Percentiles rank a stretch among this genome's conserved stretches.
Evolutionary conservation across 805 yeast genomes (phyloP).

Genomic region (Kuraishia molischiana): DNA sequence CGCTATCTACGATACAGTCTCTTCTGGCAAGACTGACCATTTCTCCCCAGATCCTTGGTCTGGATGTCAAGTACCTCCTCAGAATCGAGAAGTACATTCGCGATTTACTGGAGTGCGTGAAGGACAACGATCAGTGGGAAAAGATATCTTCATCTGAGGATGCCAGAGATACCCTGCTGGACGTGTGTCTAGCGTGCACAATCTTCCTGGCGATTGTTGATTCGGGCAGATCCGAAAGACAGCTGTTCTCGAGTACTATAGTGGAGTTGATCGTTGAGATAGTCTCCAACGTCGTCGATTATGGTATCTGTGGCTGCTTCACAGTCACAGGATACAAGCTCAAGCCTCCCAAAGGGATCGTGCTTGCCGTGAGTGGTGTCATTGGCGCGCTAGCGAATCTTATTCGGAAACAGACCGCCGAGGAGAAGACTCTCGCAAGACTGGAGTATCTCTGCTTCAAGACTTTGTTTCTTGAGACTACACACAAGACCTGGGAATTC

Average conservation of each 20-base stretch:
- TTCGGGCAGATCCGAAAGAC: neutral
- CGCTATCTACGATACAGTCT: no score
- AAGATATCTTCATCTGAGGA: no score
- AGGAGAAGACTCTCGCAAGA: conserved; percentile 46
- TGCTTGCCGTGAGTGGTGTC: neutral
- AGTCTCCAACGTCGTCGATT: neutral
- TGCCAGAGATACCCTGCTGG: no score
- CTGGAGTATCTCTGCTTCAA: conserved; percentile 42
- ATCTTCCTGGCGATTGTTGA: no score
- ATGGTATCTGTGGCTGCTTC: no score
- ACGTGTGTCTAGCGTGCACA: no score
- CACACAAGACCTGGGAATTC: conserved; percentile 12
- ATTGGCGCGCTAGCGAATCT: neutral
- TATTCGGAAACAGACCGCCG: conserved; percentile 14
- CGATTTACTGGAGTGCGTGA: neutral
- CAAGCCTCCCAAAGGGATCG: no score
- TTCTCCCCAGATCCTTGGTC: neutral
- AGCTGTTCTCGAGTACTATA: neutral
- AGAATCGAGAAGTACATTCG: neutral
- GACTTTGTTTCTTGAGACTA: conserved; percentile 28
- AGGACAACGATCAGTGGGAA: no score
- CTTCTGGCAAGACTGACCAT: no score
- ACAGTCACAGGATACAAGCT: no score
- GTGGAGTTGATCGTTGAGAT: neutral
- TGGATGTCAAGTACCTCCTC: conserved; percentile 6